A percentile compares a stretch with the other conserved stretches of the same genome.
These are phyloP conservation scores for Pythium phragmitis DNA, from an alignment of 352 stramenopile genomes.

Conservation along the genomic window DNA sequence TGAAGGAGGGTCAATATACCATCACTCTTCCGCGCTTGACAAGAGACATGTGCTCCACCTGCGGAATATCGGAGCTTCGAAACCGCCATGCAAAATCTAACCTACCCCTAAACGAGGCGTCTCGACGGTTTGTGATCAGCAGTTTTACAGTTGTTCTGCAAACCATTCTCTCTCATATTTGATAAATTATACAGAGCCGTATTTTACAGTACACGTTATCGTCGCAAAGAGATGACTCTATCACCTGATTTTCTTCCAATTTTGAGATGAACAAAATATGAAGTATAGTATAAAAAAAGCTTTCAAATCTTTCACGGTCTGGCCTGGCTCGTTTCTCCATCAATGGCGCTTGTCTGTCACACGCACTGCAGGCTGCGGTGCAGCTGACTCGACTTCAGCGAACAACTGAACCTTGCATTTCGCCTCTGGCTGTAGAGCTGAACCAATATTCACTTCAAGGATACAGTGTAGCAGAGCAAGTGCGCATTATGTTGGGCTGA, in stretches of 20 bases:
- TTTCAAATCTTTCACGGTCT: neutral
- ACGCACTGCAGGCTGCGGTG: constrained; percentile 5
- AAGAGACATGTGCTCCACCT: constrained; percentile 21
- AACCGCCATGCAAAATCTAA: constrained; percentile 12
- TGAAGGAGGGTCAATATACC: constrained; percentile 25
- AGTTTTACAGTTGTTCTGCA: no score
- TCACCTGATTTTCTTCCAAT: no score
- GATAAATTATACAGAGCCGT: neutral
- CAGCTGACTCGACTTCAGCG: constrained; percentile 7
- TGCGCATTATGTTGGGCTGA: neutral
- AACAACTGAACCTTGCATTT: constrained; percentile 2
- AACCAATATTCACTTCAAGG: constrained; percentile 3
- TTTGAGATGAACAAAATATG: no score
- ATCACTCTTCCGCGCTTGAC: constrained; percentile 23
- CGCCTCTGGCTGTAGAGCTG: neutral
- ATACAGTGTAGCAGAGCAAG: constrained; percentile 10
- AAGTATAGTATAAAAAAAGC: neutral
- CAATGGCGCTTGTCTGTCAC: constrained; percentile 24
- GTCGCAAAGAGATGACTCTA: no score
- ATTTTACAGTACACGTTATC: no score
- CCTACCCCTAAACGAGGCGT: constrained; percentile 23
- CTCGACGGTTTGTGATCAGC: constrained; percentile 17
- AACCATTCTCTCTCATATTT: neutral
- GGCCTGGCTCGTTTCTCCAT: no score
- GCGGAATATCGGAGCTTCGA: constrained; percentile 9